A percentile compares a stretch with the other conserved stretches of the same genome.
These are phyloP conservation scores for Komagataella populi DNA, from an alignment of 805 yeast species.

Conservation along the genomic window DNA sequence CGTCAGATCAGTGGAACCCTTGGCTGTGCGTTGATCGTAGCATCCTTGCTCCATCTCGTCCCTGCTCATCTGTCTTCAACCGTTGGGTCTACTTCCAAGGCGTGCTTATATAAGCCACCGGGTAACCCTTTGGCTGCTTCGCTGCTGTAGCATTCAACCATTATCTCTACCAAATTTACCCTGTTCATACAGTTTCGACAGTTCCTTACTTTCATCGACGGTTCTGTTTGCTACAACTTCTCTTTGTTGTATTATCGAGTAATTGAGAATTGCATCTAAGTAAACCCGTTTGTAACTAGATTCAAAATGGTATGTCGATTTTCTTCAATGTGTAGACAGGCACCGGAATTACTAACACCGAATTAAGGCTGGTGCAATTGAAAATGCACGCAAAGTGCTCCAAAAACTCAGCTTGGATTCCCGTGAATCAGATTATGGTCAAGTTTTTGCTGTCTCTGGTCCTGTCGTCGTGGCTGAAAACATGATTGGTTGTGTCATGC, in stretches of 20 bases:
- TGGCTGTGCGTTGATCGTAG: too few relatives aligned
- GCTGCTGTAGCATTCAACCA: background rate
- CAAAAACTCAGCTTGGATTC: slow-evolving; percentile 71
- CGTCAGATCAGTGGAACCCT: too few relatives aligned
- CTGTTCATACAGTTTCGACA: background rate
- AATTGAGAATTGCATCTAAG: background rate
- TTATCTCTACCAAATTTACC: background rate
- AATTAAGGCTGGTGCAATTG: slow-evolving; percentile 85
- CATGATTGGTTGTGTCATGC: slow-evolving; percentile 99
- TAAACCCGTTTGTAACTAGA: background rate
- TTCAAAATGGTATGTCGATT: background rate
- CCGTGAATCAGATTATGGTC: slow-evolving; percentile 73
- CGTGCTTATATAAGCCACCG: background rate
- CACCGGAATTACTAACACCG: background rate
- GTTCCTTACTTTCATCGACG: background rate
- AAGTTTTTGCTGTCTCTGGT: slow-evolving; percentile 90
- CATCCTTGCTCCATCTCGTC: too few relatives aligned
- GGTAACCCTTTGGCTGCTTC: background rate
- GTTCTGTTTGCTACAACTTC: background rate
- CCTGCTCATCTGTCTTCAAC: background rate
- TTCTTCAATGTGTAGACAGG: background rate
- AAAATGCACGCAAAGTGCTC: slow-evolving; percentile 91
- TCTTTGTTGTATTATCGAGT: background rate
- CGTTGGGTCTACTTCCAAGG: background rate
- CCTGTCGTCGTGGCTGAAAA: slow-evolving; percentile 97